Base-by-base conservation (phyloP, 2,329 filamentous ascomycete genomes). In the Parastagonospora nodorum region DNA sequence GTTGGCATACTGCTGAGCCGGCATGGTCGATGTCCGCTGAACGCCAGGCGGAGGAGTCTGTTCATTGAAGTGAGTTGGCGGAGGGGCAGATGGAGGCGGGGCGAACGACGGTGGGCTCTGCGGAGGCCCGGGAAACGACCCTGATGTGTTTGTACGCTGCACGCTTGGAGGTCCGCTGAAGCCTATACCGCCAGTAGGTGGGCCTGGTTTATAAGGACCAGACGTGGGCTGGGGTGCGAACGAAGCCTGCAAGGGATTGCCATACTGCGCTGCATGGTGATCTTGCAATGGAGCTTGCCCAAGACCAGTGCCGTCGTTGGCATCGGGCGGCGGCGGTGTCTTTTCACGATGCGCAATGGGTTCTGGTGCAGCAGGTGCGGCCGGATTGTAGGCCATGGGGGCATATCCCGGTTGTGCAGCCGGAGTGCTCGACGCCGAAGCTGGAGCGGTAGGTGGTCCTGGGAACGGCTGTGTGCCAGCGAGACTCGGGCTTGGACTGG, bases 321-420 rank as follows among this genome's bases (percentile, higher is more conserved):
- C 84, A 61, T 92, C 89, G 30, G 86, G 83, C 3, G 87, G 88
- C 4, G 89, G 85, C 1, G 89, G 89, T 0, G 89, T 93, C 80
- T 92, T 92, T 72, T 92, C 89, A 41, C 89, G 82, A 69, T 89
- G 84, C 15, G 82, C 78, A 44, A 92, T 85, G 16, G 83, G 79
- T 69, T 92, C 89, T 0, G 89, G 88, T 0, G 88, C 88, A 0
- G 88, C 81, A 4, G 89, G 89, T 1, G 89, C 88, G 0, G 89
- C 89, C 2, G 89, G 89, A 67, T 92, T 92, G 68, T 92, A 92
- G 2, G 88, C 83, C 76, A 90, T 85, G 0, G 87, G 87, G 7
- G 75, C 78, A 60, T 86, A 87, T 61, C 65, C 79, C 30, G 76
- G 63, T n/a, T 77, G 72, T 31, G 60, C 61, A 32, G 52, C 58